A percentile compares a stretch with the other conserved stretches of the same genome.
These are phyloP conservation scores for Anthracocystis walkeri DNA, from an alignment of 1,284 basidiomycete species.

Conservation along the genomic window DNA sequence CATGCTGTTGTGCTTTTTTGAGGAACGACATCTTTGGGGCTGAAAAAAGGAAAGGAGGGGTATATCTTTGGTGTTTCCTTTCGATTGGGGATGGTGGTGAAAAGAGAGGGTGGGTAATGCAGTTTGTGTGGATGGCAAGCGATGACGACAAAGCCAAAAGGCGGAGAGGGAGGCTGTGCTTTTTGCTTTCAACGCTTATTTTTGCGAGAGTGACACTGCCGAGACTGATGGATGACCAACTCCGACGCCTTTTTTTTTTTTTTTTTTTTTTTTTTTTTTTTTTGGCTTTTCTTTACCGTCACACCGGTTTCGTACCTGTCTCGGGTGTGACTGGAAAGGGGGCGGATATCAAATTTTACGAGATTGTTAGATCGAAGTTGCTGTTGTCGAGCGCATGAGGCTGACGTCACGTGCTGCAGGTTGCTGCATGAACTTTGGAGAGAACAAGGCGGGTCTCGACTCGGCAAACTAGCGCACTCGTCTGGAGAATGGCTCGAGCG, in stretches of 20 bases:
- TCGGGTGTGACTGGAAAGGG: neutral
- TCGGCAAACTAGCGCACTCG: neutral
- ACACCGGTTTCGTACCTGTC: neutral
- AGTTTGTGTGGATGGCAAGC: too few species aligned
- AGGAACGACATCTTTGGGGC: conserved; percentile 59
- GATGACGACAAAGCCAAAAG: too few species aligned
- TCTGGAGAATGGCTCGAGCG: conserved; percentile 30
- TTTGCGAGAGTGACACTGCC: too few species aligned
- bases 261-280: too few species aligned
- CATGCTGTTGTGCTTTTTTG: conserved; percentile 68
- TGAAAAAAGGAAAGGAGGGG: neutral
- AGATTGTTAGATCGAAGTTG: conserved; percentile 10
- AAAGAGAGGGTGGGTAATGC: too few species aligned
- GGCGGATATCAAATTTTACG: neutral
- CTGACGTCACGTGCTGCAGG: conserved; percentile 39
- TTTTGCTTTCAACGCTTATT: too few species aligned
- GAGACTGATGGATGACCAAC: too few species aligned
- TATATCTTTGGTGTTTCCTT: neutral
- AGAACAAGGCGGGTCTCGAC: too few species aligned
- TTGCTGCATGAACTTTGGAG: conserved; percentile 11
- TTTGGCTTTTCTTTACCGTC: too few species aligned
- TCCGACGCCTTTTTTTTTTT: too few species aligned
- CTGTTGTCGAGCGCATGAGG: neutral
- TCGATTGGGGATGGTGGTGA: neutral
- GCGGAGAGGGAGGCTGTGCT: too few species aligned